phyloP scores from a whole-genome alignment of 2,329 filamentous ascomycete species.

The Fusarium xylarioides region DNA sequence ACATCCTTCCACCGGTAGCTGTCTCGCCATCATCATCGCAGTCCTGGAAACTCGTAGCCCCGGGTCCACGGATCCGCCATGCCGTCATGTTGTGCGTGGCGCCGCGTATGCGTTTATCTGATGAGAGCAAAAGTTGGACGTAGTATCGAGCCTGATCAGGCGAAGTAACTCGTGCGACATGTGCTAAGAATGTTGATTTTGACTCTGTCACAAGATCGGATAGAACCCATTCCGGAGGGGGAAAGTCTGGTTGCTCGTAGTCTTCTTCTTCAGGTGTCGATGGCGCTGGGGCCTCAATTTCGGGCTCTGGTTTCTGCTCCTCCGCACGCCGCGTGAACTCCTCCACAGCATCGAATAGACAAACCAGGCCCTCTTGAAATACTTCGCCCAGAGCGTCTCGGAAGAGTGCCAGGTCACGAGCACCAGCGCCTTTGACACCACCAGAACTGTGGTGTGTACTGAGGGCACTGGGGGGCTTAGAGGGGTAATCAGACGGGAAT shows the following conservation, averaged over 20 bases:
- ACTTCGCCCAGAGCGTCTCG: conserved; percentile 71
- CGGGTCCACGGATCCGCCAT: conserved; percentile 78
- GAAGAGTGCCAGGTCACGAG: conserved; percentile 74
- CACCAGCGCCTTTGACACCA: conserved; percentile 75
- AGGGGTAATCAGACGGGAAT: conserved; percentile 80
- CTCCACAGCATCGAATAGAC: conserved; percentile 91
- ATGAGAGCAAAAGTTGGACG: conserved; percentile 78
- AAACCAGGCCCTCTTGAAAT: conserved; percentile 79
- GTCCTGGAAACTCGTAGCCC: conserved; percentile 76
- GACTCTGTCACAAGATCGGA: conserved; percentile 81
- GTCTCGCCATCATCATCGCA: conserved; percentile 97
- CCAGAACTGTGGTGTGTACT: conserved; percentile 85
- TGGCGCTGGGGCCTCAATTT: conserved; percentile 38
- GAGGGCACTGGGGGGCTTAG: conserved; percentile 74
- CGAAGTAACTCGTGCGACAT: conserved; percentile 74
- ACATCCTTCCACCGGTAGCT: conserved; percentile 83
- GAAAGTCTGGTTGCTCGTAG: conserved; percentile 29
- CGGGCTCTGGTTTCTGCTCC: conserved; percentile 43
- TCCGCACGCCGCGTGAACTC: conserved; percentile 64
- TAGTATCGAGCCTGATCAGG: conserved; percentile 75
- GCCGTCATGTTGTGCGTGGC: conserved; percentile 97
- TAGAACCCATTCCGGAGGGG: conserved; percentile 68
- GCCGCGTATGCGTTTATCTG: conserved; percentile 83
- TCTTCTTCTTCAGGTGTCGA: conserved; percentile 13
- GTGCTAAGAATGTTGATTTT: conserved; percentile 88